phyloP scores from a whole-genome alignment of 2,329 filamentous ascomycete genomes.

The Amylocarpus encephaloides region DNA sequence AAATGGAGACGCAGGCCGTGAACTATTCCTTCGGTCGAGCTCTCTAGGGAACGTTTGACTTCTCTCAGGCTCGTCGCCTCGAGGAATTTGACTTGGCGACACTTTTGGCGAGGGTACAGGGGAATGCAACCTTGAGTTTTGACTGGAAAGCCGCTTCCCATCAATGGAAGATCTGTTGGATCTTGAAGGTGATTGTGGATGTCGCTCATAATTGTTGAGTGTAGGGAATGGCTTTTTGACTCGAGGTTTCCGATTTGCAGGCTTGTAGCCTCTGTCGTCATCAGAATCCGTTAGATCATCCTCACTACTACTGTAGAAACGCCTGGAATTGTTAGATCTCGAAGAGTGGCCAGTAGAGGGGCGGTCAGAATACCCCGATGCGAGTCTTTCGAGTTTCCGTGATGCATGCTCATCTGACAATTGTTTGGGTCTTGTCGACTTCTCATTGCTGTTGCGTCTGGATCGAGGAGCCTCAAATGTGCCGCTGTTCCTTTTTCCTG shows the following conservation, averaged over 20 bases:
- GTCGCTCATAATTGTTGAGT: slow-evolving; percentile 15
- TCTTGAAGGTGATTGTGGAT: slow-evolving; percentile 21
- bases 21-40: slow-evolving; percentile 10
- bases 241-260: slow-evolving; percentile 1
- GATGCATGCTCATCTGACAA: slow-evolving; percentile 19
- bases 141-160: slow-evolving; percentile 13
- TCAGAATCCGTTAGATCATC: slow-evolving; percentile 27
- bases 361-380: slow-evolving; percentile 15
- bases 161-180: slow-evolving; percentile 23
- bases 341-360: slow-evolving; percentile 18
- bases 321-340: slow-evolving; percentile 16
- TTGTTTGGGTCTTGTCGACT: slow-evolving; percentile 21
- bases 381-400: slow-evolving; percentile 18
- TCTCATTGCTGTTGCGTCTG: slow-evolving; percentile 22
- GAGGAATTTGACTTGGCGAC: slow-evolving; percentile 23
- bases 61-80: slow-evolving; percentile 22
- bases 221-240: slow-evolving; percentile 7
- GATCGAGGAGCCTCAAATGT: slow-evolving; percentile 5
- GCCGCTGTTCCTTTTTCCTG: slow-evolving; percentile 19
- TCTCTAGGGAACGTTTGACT: slow-evolving; percentile 23
- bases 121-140: slow-evolving; percentile 9
- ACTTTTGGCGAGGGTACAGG: slow-evolving; percentile 28
- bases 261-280: slow-evolving; percentile 17
- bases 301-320: slow-evolving; percentile 25
- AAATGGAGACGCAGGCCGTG: slow-evolving; percentile 25